Evolutionary conservation across 2,329 filamentous ascomycete genomes (phyloP).

Genomic region (Penicillium psychrosexuale): DNA sequence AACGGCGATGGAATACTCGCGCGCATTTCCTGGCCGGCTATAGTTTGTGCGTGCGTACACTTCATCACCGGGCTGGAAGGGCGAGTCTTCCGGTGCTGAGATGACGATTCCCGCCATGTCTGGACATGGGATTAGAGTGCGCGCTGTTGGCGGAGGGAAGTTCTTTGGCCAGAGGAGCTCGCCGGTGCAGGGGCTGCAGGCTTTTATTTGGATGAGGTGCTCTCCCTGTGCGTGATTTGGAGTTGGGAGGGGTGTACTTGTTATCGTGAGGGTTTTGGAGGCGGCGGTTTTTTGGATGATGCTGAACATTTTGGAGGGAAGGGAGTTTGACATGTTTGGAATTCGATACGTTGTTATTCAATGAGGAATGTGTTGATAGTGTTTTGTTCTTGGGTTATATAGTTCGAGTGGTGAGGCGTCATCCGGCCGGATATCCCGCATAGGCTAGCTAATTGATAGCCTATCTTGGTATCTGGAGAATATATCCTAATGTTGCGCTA

Average conservation of each 20-base stretch:
- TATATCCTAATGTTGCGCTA: too few species aligned
- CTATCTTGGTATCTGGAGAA: background rate
- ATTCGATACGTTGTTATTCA: background rate
- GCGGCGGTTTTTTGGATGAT: background rate
- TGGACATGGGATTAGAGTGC: constrained; percentile 39
- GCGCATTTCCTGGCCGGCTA: constrained; percentile 35
- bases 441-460: constrained; percentile 4
- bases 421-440: background rate
- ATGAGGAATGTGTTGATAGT: background rate
- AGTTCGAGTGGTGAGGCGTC: background rate
- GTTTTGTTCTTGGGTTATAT: background rate
- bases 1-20: constrained; percentile 37
- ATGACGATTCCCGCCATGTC: constrained; percentile 45
- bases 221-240: constrained; percentile 23
- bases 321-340: background rate
- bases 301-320: background rate
- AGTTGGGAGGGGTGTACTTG: background rate
- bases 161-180: constrained; percentile 46
- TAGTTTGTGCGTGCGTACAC: constrained; percentile 41
- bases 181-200: constrained; percentile 40
- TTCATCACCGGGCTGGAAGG: constrained; percentile 40
- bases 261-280: background rate
- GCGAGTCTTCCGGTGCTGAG: constrained; percentile 26
- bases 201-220: constrained; percentile 42
- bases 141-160: constrained; percentile 21